Evolutionary conservation across 2,329 filamentous ascomycete species (phyloP), one percentile per base, ranked within the genome.

Genomic region (Fusarium gaditjirri): DNA sequence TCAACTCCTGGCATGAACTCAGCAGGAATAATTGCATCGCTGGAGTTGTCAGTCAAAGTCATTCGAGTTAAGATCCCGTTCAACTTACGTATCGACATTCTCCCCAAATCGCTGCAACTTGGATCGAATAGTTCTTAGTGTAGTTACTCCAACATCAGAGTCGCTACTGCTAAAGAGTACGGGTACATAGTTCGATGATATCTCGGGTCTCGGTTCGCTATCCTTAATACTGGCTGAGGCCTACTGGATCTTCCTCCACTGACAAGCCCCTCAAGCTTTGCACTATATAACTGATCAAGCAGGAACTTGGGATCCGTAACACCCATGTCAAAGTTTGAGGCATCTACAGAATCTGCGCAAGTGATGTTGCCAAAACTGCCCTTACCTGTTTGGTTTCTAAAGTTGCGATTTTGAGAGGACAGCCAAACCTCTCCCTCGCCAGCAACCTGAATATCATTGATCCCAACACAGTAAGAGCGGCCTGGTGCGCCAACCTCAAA

Each of bases 1-100:
- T 74, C 72, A 4, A 72, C 44, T 17, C 61, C 65, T 16, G 68
- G 62, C 71, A 72, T 68, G 23, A 70, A 70, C 27, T 74, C 72
- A 19, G 65, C 68, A 16, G 66, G 58, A 8, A 57, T 64, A 6
- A 33, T 33, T 4, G 46, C 46, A 49, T 33, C 46, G 3, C 46
- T 49, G 3, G 33, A 0, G 0, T 7, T 13, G 29, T 49, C 21
- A 49, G 29, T 17, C 27, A 17, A n/a, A 9, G 6, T 9, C 25
- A 0, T 31, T 7, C 9, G 1, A n/a, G 7, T 8, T 23, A 0
- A 4, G 3, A 17, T 16, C 14, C 17, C 0, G 7, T 2, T 31
- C 13, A 11, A 17, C 44, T 49, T 13, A 49, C 25, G 25, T 46
- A 16, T 46, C 43, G 16, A 46, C 25, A 12, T 46, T 46, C 5